Base-by-base conservation (phyloP, 192 early-diverging fungal genomes). In the Podila epicladia region DNA sequence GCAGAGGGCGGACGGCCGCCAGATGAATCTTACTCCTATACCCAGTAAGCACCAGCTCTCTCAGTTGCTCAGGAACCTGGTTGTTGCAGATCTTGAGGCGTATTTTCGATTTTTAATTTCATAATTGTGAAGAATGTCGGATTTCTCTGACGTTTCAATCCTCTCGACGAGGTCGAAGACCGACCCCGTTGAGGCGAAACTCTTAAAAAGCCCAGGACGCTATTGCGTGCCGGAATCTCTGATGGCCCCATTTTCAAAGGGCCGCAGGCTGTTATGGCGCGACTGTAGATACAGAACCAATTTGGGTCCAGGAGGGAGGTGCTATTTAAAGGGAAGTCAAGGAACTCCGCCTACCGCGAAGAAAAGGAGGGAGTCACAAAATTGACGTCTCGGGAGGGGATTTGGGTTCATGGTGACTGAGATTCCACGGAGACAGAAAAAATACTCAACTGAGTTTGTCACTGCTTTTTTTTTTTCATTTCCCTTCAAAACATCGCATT, bases 171-270 rank as follows among this genome's bases (percentile, higher is more conserved):
- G 24, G 53, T 55, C 53, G 53, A 55, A 26, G 0, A 55, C 53
- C 53, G 53, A 55, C 53, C 24, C 53, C 24, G 53, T 55, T 55
- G 53, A 55, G 22, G 53, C 53, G 53, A 55, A 55, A 55, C 24
- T 55, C 53, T 55, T 55, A 55, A 55, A 55, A 55, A 55, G 53
- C 53, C 53, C 53, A 26, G 53, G 53, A n/a, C 24, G 53, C 53
- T 55, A 24, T 55, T 5, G 53, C 53, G 53, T 55, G 53, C 53
- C 53, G 53, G 53, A 55, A 55, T 55, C 53, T 55, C 53, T 55
- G 53, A n/a, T 55, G 53, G n/a, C 53, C 53, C 53, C 20, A n/a
- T 55, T 24, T 19, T 24, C 22, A 26, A 55, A 55, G 53, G 53
- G 11, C 53, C 53, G n/a, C 53, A 55, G 53, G 53, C 53, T 55